Base-by-base conservation (phyloP, 2,329 filamentous ascomycete species). In the Shiraia bambusicola region DNA sequence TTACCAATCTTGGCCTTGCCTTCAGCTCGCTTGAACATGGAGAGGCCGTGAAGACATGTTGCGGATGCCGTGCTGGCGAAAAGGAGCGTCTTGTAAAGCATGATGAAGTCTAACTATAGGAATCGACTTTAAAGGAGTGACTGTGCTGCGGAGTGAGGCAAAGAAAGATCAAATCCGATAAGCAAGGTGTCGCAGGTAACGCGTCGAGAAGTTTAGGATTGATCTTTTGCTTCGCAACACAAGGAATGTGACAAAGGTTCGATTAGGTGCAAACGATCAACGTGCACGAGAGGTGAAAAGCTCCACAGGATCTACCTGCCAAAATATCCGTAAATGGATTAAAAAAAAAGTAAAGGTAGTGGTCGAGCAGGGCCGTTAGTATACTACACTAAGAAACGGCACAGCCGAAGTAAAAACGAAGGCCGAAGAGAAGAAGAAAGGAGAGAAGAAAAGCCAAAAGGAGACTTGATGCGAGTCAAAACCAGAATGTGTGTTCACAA, bases 41-140 rank as follows among this genome's bases (percentile, higher is more conserved):
- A 65, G 12, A 75, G 72, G 37, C 72, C 71, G 50, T 72, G 66
- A 37, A 72, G 62, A 46, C 71, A 74, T 27, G 61, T 69, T 25
- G 69, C 67, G 13, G 67, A 64, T 37, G 62, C 64, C 49, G 63
- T 63, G 28, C 58, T 51, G 49, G 63, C 64, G 28, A 66, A 30
- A 29, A 66, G 45, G 24, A 67, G 50, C 14, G 54, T 39, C 16
- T 59, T 53, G 54, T 63, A 52, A 40, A 65, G 56, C 64, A 67
- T 67, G 40, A 32, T 63, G 53, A 36, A 47, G 34, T 28, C 19
- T 22, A 8, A 22, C 10, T 8, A 22, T 6, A 19, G 16, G 6
- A 28, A 34, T 27, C 15, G 36, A 32, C 12, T 36, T 25, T 34
- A 15, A 34, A 24, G 24, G 17, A 37, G 27, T 37, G 17, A 17